Evolutionary conservation across 176 grass and related monocot species (phyloP).

Genomic region (Bromus sterilis): DNA sequence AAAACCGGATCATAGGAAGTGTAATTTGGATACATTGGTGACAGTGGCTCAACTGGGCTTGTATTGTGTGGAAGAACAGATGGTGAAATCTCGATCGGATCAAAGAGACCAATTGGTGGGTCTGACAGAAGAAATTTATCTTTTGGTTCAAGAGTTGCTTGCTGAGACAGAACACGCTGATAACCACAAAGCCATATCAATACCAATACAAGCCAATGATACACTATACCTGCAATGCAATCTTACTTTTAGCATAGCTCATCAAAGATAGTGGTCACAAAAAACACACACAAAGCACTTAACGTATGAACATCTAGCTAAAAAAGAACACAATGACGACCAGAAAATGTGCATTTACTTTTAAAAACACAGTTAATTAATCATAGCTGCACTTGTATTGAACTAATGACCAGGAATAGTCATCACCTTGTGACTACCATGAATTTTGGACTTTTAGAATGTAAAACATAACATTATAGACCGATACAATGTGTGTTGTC

Average conservation of each 20-base stretch:
- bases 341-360: not conserved
- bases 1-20: slow-evolving; percentile 77
- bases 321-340: not conserved
- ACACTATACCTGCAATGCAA: slow-evolving; percentile 59
- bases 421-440: not conserved
- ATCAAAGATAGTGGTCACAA: not conserved
- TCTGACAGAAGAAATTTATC: slow-evolving; percentile 88
- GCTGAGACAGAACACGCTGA: slow-evolving; percentile 50
- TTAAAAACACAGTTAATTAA: not conserved
- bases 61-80: slow-evolving; percentile 62
- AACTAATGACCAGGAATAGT: not conserved
- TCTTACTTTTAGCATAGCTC: slow-evolving; percentile 19
- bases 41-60: slow-evolving; percentile 66
- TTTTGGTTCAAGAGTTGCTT: slow-evolving; percentile 59
- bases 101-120: slow-evolving; percentile 86
- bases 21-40: slow-evolving; percentile 86
- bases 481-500: not conserved
- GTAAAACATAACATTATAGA: not conserved
- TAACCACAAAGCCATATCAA: slow-evolving; percentile 56
- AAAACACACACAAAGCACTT: not conserved
- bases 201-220: slow-evolving; percentile 50
- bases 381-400: not conserved
- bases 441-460: not conserved
- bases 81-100: slow-evolving; percentile 90
- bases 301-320: not conserved